Evolutionary conservation across 2,329 filamentous ascomycete genomes (phyloP).

Genomic region (Cadophora gregata): DNA sequence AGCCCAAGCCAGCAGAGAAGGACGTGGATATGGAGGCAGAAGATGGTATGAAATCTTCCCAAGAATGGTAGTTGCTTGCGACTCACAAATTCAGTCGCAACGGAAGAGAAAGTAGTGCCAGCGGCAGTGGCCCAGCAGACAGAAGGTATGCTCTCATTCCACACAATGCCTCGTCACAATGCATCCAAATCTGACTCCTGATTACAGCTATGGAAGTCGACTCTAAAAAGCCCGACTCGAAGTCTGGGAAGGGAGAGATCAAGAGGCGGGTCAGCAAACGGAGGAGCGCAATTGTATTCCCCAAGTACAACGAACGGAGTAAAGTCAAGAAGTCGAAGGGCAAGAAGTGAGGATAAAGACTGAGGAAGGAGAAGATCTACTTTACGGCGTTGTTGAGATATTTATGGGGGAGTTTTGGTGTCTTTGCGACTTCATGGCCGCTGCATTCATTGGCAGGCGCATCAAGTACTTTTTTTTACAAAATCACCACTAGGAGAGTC

Average conservation of each 20-base stretch:
- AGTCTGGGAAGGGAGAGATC: conserved; percentile 56
- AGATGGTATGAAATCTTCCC: conserved; percentile 33
- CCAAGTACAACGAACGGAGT: conserved; percentile 60
- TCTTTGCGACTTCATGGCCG: conserved; percentile 6
- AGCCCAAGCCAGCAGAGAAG: conserved; percentile 60
- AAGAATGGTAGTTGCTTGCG: neutral
- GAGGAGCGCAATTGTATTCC: conserved; percentile 66
- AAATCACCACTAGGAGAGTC: neutral
- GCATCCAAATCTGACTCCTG: neutral
- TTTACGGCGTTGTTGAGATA: conserved; percentile 21
- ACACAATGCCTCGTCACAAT: neutral
- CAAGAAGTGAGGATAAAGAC: conserved; percentile 32
- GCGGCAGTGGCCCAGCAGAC: conserved; percentile 31
- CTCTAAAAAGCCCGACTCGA: conserved; percentile 47
- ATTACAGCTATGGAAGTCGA: conserved; percentile 65
- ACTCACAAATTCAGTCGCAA: conserved; percentile 27
- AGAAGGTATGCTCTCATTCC: conserved; percentile 34
- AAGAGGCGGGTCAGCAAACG: conserved; percentile 55
- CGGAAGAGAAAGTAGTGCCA: conserved; percentile 28
- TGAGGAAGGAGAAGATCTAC: neutral
- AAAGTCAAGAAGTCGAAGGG: conserved; percentile 46
- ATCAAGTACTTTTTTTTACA: neutral
- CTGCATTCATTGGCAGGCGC: conserved; percentile 22
- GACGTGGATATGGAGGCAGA: conserved; percentile 56
- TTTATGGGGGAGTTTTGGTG: conserved; percentile 27